Conservation (phyloP, 768 basidiomycete genomes). For the Neoboletus magnificus region DNA sequence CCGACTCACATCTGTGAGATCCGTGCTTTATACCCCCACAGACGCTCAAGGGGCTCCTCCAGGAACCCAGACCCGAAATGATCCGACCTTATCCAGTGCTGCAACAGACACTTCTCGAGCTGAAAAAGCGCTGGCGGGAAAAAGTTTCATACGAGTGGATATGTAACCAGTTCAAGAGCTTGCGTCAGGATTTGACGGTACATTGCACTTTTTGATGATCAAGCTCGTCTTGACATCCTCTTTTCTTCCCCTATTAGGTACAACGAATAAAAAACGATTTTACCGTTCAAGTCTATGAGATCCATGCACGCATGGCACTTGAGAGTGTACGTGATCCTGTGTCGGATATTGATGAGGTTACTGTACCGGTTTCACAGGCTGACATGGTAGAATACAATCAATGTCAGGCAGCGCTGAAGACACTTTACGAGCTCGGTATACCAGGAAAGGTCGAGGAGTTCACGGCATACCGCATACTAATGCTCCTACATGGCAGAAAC, state of each 20-base stretch:
- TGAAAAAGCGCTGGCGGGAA: constrained; percentile 86
- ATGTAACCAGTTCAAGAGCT: constrained; percentile 96
- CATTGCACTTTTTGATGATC: constrained; percentile 31
- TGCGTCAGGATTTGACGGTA: constrained; percentile 96
- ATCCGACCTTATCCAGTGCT: constrained; percentile 88
- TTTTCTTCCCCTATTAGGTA: constrained; percentile 52
- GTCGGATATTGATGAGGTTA: constrained; percentile 3
- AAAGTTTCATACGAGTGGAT: constrained; percentile 81
- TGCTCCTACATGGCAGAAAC: constrained; percentile 92
- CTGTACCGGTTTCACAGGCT: constrained; percentile 47
- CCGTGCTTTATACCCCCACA: neutral
- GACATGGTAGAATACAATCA: constrained; percentile 99
- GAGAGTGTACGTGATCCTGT: constrained; percentile 62
- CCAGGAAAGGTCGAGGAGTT: constrained; percentile 94
- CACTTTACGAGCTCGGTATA: constrained; percentile 90
- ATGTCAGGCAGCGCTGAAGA: constrained; percentile 87
- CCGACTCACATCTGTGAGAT: constrained; percentile 78
- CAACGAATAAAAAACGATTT: constrained; percentile 99
- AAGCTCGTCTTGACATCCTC: constrained; percentile 2
- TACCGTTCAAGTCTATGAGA: constrained; percentile 96
- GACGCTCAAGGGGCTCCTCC: constrained; percentile 5
- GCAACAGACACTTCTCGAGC: constrained; percentile 76
- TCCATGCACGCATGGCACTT: constrained; percentile 95
- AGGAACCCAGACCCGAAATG: constrained; percentile 94
- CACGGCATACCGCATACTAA: constrained; percentile 94